Evolutionary conservation across 805 yeast species (phyloP).

Genomic region (Pichia exigua): DNA sequence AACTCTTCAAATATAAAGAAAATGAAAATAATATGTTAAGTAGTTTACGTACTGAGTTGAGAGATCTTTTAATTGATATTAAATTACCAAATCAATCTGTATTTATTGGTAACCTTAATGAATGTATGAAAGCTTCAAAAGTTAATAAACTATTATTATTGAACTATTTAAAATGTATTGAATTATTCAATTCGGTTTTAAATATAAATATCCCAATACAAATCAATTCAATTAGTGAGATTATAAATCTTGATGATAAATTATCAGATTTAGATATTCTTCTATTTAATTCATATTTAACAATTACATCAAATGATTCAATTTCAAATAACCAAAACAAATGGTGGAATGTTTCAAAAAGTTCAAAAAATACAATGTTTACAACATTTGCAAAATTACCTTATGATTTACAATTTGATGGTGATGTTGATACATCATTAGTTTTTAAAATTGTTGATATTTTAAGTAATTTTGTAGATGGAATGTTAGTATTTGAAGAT

Average conservation of each 20-base stretch:
- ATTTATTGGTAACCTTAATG: slow-evolving; percentile 37
- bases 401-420: slow-evolving; percentile 14
- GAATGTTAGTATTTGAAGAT: slow-evolving; percentile 47
- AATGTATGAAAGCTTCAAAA: slow-evolving; percentile 24
- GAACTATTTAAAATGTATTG: slow-evolving; percentile 36
- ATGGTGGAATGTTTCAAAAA: slow-evolving; percentile 65
- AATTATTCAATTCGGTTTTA: slow-evolving; percentile 18
- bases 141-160: slow-evolving; percentile 40
- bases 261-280: slow-evolving; percentile 49
- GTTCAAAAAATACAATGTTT: slow-evolving; percentile 50
- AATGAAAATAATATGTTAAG: slow-evolving; percentile 7
- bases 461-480: slow-evolving; percentile 38
- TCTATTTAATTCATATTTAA: slow-evolving; percentile 51
- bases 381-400: slow-evolving; percentile 54
- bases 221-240: slow-evolving; percentile 12
- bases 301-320: slow-evolving; percentile 39
- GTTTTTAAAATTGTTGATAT: slow-evolving; percentile 39
- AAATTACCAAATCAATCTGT: slow-evolving; percentile 45
- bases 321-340: slow-evolving; percentile 35
- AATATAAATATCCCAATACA: slow-evolving; percentile 14
- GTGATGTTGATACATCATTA: slow-evolving; percentile 15
- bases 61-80: slow-evolving; percentile 16
- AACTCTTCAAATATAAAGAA: slow-evolving; percentile 15
- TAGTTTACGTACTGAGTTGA: slow-evolving; percentile 16
- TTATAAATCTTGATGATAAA: slow-evolving; percentile 11